Base-by-base conservation (phyloP, 768 basidiomycete genomes). In the Lactarius pseudohatsudake region DNA sequence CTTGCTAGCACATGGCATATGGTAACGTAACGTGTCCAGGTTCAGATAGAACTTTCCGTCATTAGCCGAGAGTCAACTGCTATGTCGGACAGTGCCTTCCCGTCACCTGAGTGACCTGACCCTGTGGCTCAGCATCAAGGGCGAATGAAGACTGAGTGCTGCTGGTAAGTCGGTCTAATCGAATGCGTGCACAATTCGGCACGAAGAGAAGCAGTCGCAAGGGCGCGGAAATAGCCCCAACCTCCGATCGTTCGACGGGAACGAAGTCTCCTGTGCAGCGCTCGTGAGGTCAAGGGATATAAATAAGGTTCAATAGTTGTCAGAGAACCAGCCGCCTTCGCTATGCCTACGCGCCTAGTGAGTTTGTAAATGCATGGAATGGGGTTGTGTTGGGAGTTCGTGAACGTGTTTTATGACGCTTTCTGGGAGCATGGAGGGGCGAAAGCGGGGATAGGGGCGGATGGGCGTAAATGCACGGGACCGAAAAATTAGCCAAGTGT, bases 301-400 rank as follows among this genome's bases (percentile, higher is more conserved):
- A 53, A 53, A 53, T 53, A 53, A 53, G 26, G 50, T 53, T 53
- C 26, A 53, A 53, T 53, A 53, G 50, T 15, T 26, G 22, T 53
- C 50, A 53, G 50, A 15, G 22, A 11, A 10, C 45, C 45, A 50
- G 26, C 22, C 22, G 22, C 22, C 26, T 50, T 9, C n/a, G 45
- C 45, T 13, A 22, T 47, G n/a, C 45, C 22, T 26, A 53, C 11
- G 22, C 50, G 10, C 26, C 11, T 26, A 26, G 13, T 53, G 13
- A 13, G 11, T 22, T 50, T 22, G 47, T 22, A 22, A 50, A 0
- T 47, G 47, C 11, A 5, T 22, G 10, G 20, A 45, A 45, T 45
- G 47, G 50, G 50, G 26, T 22, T 15, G 50, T 16, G 13, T 22
- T 13, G 4, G 11, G 3, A 11, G 45, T 9, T 53, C 26, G 22